Evolutionary conservation across 352 stramenopile species (phyloP), one percentile per base, ranked within the genome.

Genomic region (Globisporangium emineosum): DNA sequence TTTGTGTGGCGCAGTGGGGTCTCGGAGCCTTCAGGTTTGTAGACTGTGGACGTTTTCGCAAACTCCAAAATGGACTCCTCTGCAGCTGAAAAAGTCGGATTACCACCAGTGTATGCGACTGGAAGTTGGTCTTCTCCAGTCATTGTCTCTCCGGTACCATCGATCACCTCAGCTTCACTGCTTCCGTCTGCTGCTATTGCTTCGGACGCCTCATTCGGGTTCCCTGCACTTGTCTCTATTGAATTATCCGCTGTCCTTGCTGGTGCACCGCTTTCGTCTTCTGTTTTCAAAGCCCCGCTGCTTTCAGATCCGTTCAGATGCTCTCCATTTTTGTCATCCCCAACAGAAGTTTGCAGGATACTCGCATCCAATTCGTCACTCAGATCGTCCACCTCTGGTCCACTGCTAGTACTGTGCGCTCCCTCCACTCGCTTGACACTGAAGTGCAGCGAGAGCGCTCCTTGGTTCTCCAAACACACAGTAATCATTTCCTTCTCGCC

Each of bases 401-500:
- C 21, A 35, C n/a, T 33, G 2, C 32, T 23, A 12, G 15, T 54
- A 15, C 6, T 42, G 7, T 5, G n/a, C 19, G 19, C 21, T n/a
- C 40, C 17, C 9, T 37, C 43, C 2, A 57, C 33, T 7, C 13
- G 40, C 3, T 60, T 62, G 23, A 92, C 59, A 4, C 57, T 62
- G 56, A 81, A 92, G n/a, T 74, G 66, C 0, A 91, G 67, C 0
- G 81, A 75, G 8, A 97, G 63, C 9, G 90, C 89, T 2, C 88
- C 86, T 10, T 79, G 68, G 57, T 97, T 97, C 7, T 78, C 67
- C 3, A 97, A 67, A 10, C 65, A 72, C 19, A 97, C 51, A 0
- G 59, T 51, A 3, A 89, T 61, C 13, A 73, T 81, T 42, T 75
- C 71, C 4, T 73, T 86, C 54, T 97, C 89, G 2, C 92, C 92